A percentile compares a stretch with the other conserved stretches of the same genome.
Evolutionary conservation across 768 basidiomycete genomes (phyloP).

Genomic region (Scleroderma bovista): DNA sequence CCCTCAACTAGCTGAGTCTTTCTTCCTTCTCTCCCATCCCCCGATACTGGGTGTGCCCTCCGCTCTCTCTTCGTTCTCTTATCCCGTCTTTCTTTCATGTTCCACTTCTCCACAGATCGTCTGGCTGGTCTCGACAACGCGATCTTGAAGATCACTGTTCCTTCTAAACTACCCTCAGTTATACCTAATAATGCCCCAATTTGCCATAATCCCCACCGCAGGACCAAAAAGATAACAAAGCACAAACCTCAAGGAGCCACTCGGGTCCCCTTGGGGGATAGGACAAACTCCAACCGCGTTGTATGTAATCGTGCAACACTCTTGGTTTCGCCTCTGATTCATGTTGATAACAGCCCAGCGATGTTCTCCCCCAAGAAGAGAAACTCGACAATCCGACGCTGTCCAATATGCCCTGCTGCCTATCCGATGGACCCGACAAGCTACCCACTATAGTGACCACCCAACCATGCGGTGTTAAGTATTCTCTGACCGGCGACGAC

Average conservation of each 20-base stretch:
- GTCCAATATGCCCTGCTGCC: conserved; percentile 5
- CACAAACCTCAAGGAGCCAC: conserved; percentile 11
- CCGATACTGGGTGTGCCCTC: not conserved
- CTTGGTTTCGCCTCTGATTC: conserved; percentile 1
- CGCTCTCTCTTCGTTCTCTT: conserved; percentile 8
- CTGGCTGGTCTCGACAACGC: conserved; percentile 39
- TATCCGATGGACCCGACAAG: conserved; percentile 3
- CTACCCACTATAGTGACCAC: conserved; percentile 7
- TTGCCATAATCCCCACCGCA: conserved; percentile 12
- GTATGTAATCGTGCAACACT: conserved; percentile 20
- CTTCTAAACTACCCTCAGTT: conserved; percentile 24
- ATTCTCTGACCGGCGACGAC: conserved; percentile 1
- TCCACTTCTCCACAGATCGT: conserved; percentile 34
- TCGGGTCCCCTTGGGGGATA: conserved; percentile 31
- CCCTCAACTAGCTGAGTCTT: not conserved
- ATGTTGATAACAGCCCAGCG: conserved; percentile 4
- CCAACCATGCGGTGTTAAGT: conserved; percentile 9
- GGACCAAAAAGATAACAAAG: conserved; percentile 21
- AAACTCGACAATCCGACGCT: conserved; percentile 9
- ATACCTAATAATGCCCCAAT: conserved; percentile 17
- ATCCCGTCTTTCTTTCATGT: conserved; percentile 18
- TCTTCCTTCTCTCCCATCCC: conserved; percentile 7
- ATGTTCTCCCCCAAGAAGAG: conserved; percentile 10
- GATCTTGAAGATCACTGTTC: conserved; percentile 30
- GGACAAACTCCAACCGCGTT: conserved; percentile 22